Conservation (phyloP, 768 basidiomycete genomes). For the Harrya chromipes region DNA sequence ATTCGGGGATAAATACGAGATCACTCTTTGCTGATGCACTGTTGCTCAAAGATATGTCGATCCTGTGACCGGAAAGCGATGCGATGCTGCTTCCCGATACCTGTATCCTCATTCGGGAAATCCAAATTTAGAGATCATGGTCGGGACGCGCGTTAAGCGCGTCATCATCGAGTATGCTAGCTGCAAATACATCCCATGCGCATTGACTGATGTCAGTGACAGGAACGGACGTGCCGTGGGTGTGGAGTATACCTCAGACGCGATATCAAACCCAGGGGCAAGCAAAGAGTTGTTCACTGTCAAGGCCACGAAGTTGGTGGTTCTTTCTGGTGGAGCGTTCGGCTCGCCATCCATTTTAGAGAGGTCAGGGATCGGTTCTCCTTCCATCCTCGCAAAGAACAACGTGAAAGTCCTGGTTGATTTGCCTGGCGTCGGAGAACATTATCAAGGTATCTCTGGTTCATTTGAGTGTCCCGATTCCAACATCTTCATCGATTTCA, state of each 20-base stretch:
- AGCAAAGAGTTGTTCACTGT: conserved; percentile 13
- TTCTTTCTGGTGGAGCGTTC: conserved; percentile 39
- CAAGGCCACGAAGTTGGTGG: conserved; percentile 34
- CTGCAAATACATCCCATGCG: neutral
- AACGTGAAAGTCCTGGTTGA: conserved; percentile 33
- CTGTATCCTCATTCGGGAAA: conserved; percentile 34
- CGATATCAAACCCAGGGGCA: conserved; percentile 20
- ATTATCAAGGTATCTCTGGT: conserved; percentile 32
- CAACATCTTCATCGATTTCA: neutral
- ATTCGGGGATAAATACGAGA: neutral
- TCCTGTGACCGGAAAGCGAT: conserved; percentile 33
- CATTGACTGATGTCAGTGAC: neutral
- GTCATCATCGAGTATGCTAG: conserved; percentile 34
- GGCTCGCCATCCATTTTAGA: conserved; percentile 53
- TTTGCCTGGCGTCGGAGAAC: conserved; percentile 42
- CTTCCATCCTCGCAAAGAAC: conserved; percentile 25
- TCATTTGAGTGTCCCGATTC: no score
- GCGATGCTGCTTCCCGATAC: conserved; percentile 32
- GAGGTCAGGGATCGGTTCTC: conserved; percentile 45
- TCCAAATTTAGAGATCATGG: conserved; percentile 30
- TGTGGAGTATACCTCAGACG: conserved; percentile 34
- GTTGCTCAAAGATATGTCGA: conserved; percentile 49
- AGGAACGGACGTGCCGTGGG: conserved; percentile 37
- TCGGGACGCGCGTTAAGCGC: conserved; percentile 34
- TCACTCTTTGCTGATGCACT: neutral